Conservation (phyloP, 768 basidiomycete species). For the Termitomyces sp. region DNA sequence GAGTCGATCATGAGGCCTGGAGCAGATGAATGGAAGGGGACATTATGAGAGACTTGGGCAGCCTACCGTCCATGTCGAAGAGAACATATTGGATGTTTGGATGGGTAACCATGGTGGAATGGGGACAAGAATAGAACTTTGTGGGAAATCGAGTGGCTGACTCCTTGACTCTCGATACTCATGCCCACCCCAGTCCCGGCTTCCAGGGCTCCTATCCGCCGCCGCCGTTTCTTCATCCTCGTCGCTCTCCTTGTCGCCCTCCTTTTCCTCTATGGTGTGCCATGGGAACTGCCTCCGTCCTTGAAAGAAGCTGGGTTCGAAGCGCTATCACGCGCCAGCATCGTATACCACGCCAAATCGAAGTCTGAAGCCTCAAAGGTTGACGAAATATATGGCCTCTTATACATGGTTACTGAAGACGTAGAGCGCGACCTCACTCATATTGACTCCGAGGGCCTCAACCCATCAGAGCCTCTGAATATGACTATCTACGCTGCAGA, state of each 20-base stretch:
- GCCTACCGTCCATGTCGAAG: conserved; percentile 70
- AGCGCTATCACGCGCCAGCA: conserved; percentile 34
- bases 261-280: conserved; percentile 38
- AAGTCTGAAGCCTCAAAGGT: conserved; percentile 25
- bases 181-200: conserved; percentile 16
- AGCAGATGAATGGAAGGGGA: neutral
- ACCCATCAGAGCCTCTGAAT: conserved; percentile 44
- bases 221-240: conserved; percentile 43
- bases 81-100: conserved; percentile 55
- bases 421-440: conserved; percentile 36
- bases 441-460: conserved; percentile 35
- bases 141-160: neutral
- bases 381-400: conserved; percentile 68
- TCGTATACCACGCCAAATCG: conserved; percentile 33
- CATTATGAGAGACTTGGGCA: neutral
- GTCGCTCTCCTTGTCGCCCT: conserved; percentile 31
- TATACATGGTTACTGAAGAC: conserved; percentile 57
- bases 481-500: conserved; percentile 54
- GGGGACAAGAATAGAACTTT: neutral
- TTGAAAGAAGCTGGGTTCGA: conserved; percentile 29
- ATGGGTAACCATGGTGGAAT: conserved; percentile 4
- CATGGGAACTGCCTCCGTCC: conserved; percentile 37
- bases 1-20: conserved; percentile 74
- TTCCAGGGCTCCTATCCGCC: conserved; percentile 27
- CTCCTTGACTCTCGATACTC: conserved; percentile 2